A percentile compares a stretch with the other conserved stretches of the same genome.
Conservation (phyloP, 106 monocot species). For the Dioscorea dumetorum region DNA sequence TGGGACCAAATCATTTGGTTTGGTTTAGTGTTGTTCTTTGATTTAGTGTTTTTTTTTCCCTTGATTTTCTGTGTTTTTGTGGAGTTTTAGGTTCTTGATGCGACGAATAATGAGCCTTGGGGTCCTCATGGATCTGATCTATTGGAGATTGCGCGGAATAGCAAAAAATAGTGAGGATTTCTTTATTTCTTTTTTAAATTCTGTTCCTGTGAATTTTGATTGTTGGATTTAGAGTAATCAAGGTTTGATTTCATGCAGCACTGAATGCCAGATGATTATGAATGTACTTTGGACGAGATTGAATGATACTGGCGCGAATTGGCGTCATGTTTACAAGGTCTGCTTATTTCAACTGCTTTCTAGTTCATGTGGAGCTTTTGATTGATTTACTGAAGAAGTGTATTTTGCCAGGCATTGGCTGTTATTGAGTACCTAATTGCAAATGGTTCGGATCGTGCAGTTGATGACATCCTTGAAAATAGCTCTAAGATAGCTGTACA, state of each 20-base stretch:
- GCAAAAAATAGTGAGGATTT: background rate
- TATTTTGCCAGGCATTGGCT: background rate
- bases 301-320: background rate
- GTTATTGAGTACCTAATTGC: background rate
- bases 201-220: background rate
- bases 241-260: background rate
- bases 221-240: no score
- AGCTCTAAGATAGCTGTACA: slow-evolving; percentile 67
- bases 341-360: background rate
- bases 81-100: slow-evolving; percentile 1
- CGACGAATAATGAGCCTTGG: background rate
- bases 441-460: background rate
- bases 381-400: background rate
- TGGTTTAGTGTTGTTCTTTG: background rate
- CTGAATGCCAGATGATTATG: background rate
- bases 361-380: background rate
- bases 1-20: background rate
- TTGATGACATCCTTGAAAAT: slow-evolving; percentile 40
- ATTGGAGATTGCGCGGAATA: background rate
- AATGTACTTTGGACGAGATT: background rate
- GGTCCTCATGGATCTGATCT: slow-evolving; percentile 1
- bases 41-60: background rate
- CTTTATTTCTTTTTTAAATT: background rate
- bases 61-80: background rate
- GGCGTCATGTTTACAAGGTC: background rate